These are phyloP conservation scores for Maudiozyma bulderi DNA, from an alignment of 805 yeast genomes.

Conservation along the genomic window DNA sequence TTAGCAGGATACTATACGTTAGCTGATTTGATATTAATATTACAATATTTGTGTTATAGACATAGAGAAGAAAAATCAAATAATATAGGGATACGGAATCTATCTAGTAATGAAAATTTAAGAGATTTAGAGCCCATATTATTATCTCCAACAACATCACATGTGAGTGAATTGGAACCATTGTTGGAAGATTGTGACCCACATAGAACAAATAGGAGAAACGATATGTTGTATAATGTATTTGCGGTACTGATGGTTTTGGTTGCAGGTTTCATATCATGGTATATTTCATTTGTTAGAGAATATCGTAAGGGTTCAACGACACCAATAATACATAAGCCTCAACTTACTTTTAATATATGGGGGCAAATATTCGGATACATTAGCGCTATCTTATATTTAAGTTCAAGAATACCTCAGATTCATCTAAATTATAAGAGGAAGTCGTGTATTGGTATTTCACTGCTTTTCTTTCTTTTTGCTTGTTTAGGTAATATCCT, in stretches of 20 bases:
- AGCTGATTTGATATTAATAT: constrained; percentile 76
- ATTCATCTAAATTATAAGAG: constrained; percentile 74
- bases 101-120: constrained; percentile 74
- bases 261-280: constrained; percentile 72
- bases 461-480: constrained; percentile 85
- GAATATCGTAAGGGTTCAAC: constrained; percentile 17
- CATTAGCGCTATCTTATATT: constrained; percentile 59
- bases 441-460: constrained; percentile 90
- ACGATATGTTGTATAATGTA: constrained; percentile 22
- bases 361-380: constrained; percentile 84
- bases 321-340: background rate
- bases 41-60: constrained; percentile 78
- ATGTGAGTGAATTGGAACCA: constrained; percentile 2
- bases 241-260: constrained; percentile 60
- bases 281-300: constrained; percentile 58
- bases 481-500: constrained; percentile 92
- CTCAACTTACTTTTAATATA: constrained; percentile 40
- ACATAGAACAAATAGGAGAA: constrained; percentile 11
- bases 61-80: constrained; percentile 40
- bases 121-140: constrained; percentile 28
- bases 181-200: constrained; percentile 4
- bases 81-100: constrained; percentile 37
- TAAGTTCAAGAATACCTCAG: constrained; percentile 91
- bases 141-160: constrained; percentile 3
- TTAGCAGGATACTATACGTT: constrained; percentile 86